A percentile compares a stretch with the other conserved stretches of the same genome.
Conservation (phyloP, 2,329 filamentous ascomycete genomes). For the Trichoderma sp. region DNA sequence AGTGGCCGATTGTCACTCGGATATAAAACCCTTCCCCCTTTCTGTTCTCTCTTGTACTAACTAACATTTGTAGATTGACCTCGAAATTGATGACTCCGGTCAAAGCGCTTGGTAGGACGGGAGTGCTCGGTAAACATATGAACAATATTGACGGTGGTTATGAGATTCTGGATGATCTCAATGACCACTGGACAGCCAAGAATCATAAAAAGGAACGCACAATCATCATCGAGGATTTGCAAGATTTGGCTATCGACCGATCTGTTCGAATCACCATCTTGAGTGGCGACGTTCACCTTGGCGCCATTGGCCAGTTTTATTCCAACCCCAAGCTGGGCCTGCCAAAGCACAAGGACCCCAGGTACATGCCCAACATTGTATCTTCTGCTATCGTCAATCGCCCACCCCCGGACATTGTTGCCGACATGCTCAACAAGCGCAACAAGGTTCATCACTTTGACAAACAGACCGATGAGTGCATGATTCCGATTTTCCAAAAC, state of each 20-base stretch:
- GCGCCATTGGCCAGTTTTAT: conserved; percentile 91
- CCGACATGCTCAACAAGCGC: conserved; percentile 87
- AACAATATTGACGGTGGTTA: conserved; percentile 91
- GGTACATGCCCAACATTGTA: conserved; percentile 95
- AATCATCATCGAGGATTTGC: conserved; percentile 83
- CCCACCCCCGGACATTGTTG: conserved; percentile 82
- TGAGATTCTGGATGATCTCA: conserved; percentile 86
- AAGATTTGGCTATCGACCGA: conserved; percentile 89
- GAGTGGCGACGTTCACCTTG: conserved; percentile 90
- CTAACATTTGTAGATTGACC: conserved; percentile 58
- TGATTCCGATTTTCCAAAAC: conserved; percentile 89
- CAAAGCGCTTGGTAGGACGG: conserved; percentile 81
- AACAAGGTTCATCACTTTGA: conserved; percentile 77
- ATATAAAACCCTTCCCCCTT: neutral
- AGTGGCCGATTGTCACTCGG: conserved; percentile 31
- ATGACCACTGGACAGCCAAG: conserved; percentile 97
- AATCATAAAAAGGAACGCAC: conserved; percentile 89
- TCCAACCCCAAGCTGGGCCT: conserved; percentile 78
- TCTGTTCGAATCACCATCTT: conserved; percentile 89
- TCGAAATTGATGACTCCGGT: conserved; percentile 83
- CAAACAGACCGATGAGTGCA: conserved; percentile 82
- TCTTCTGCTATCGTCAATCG: conserved; percentile 93
- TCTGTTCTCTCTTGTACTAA: conserved; percentile 31
- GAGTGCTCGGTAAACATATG: conserved; percentile 73
- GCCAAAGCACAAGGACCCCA: conserved; percentile 84